Evolutionary conservation across 805 yeast genomes (phyloP).

Genomic region (Jamesozyma hellenica): DNA sequence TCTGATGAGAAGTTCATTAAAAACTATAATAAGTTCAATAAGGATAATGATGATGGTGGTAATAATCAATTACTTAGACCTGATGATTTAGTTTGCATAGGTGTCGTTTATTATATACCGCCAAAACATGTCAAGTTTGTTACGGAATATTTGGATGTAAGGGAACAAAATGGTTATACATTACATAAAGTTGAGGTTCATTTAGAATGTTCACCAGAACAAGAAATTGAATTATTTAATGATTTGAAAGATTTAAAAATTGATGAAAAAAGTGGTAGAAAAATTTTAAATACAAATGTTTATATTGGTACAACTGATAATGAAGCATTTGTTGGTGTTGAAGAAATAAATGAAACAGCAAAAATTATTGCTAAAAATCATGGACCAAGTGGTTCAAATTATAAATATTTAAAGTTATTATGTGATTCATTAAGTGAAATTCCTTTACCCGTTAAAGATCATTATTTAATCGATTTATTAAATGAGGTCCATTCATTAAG

Average conservation of each 20-base stretch:
- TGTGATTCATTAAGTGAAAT: conserved; percentile 37
- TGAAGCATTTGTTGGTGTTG: conserved; percentile 80
- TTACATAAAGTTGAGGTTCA: conserved; percentile 57
- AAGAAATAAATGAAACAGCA: conserved; percentile 61
- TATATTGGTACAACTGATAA: conserved; percentile 80
- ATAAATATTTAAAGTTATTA: conserved; percentile 55
- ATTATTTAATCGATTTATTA: conserved; percentile 34
- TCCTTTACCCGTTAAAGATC: conserved; percentile 29
- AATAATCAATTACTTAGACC: conserved; percentile 11
- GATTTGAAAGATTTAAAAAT: conserved; percentile 24
- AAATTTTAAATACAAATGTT: conserved; percentile 45
- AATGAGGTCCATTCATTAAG: conserved; percentile 15
- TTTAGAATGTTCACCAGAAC: conserved; percentile 27
- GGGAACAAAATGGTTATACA: conserved; percentile 87
- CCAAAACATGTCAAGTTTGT: conserved; percentile 54
- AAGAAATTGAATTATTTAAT: conserved; percentile 15
- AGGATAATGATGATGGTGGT: conserved; percentile 8
- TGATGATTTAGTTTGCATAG: conserved; percentile 52
- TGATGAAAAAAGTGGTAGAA: conserved; percentile 31
- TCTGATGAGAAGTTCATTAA: conserved; percentile 31
- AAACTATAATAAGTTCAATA: conserved; percentile 29
- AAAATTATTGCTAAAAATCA: conserved; percentile 39
- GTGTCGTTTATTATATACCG: conserved; percentile 75
- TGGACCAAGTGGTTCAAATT: conserved; percentile 80
- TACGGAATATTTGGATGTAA: conserved; percentile 56